phyloP scores from a whole-genome alignment of 208 protist genomes.

The Leishmania braziliensis region DNA sequence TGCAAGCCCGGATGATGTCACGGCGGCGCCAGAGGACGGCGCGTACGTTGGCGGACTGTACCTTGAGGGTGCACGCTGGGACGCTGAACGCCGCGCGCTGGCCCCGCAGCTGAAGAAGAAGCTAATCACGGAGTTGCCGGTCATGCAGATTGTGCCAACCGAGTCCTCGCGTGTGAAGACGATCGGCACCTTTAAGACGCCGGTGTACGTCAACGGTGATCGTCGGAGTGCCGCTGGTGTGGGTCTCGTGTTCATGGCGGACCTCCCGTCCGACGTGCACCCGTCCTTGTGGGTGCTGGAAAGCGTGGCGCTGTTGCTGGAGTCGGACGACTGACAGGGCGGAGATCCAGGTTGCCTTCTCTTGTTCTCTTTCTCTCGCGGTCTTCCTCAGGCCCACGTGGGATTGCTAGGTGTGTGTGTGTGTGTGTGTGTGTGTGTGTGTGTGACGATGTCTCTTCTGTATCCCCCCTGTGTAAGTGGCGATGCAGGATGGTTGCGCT shows the following conservation, averaged over 20 bases:
- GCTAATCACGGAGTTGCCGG: constrained; percentile 96
- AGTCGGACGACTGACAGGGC: constrained; percentile 84
- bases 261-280: constrained; percentile 94
- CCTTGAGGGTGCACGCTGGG: constrained; percentile 98
- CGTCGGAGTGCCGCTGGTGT: constrained; percentile 97
- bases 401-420: neutral
- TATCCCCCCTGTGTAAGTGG: neutral
- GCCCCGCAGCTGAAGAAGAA: constrained; percentile 94
- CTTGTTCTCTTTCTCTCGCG: neutral
- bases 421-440: neutral
- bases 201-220: constrained; percentile 98
- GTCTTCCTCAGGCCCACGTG: neutral
- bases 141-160: constrained; percentile 98
- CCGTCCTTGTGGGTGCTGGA: constrained; percentile 96
- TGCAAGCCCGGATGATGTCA: constrained; percentile 70
- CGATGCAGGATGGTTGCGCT: neutral
- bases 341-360: neutral
- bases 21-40: constrained; percentile 86
- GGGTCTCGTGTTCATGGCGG: constrained; percentile 98
- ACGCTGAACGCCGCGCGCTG: constrained; percentile 84
- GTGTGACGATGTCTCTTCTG: constrained; percentile 10
- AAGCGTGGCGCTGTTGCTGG: constrained; percentile 95
- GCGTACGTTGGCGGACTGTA: constrained; percentile 97
- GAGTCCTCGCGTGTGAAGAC: constrained; percentile 95
- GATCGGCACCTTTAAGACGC: constrained; percentile 95